Conservation (phyloP, 352 stramenopile species). For the Phytopythium boreale region DNA sequence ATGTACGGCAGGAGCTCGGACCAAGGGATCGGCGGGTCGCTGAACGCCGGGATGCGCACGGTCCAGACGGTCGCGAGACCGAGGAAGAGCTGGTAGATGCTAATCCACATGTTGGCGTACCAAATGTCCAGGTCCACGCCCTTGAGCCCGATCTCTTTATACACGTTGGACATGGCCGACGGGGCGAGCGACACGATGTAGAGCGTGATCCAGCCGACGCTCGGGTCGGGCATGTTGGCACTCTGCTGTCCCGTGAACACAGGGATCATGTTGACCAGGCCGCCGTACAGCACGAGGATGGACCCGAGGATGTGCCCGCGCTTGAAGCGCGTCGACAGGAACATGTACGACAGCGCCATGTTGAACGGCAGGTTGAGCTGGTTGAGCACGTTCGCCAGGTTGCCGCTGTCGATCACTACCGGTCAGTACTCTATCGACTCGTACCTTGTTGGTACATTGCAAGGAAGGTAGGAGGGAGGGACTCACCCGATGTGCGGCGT, state of each 20-base stretch:
- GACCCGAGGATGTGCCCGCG: slow-evolving; percentile 81
- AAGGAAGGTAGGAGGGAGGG: neutral
- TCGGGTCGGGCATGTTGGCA: slow-evolving; percentile 73
- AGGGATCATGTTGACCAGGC: slow-evolving; percentile 82
- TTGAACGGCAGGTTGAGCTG: slow-evolving; percentile 87
- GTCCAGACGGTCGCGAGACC: slow-evolving; percentile 75
- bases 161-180: slow-evolving; percentile 75
- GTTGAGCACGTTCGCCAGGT: slow-evolving; percentile 82
- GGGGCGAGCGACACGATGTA: slow-evolving; percentile 77
- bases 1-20: slow-evolving; percentile 67
- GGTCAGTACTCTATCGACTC: too few species aligned
- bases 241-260: slow-evolving; percentile 61
- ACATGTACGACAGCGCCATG: slow-evolving; percentile 80
- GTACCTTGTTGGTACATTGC: neutral
- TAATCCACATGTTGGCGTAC: slow-evolving; percentile 87
- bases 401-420: slow-evolving; percentile 38
- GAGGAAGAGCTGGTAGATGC: slow-evolving; percentile 79
- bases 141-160: slow-evolving; percentile 89
- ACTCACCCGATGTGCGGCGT: slow-evolving; percentile 81
- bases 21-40: slow-evolving; percentile 73
- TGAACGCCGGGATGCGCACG: slow-evolving; percentile 76
- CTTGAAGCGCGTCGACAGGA: slow-evolving; percentile 79
- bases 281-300: slow-evolving; percentile 83
- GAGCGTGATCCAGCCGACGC: slow-evolving; percentile 69
- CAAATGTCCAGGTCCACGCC: slow-evolving; percentile 87